Percentiles rank a stretch among this genome's conserved stretches.
Evolutionary conservation across 805 yeast genomes (phyloP).

Genomic region (Hemisphaericaspora nanyangensis): DNA sequence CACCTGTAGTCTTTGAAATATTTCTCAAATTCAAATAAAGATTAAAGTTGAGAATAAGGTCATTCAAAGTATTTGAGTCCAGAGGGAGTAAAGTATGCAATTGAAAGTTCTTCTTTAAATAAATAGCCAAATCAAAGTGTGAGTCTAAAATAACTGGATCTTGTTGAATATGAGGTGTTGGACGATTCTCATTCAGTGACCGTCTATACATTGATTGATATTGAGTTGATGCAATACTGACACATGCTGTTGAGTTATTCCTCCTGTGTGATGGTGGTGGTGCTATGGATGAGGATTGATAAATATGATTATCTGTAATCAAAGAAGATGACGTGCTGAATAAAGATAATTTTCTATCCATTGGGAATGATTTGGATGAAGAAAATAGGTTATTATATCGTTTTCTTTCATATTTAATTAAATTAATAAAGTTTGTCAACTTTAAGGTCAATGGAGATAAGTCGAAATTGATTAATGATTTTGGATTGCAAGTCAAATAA

Average conservation of each 20-base stretch:
- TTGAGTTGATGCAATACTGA: neutral
- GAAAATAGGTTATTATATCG: neutral
- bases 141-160: constrained; percentile 10
- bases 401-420: constrained; percentile 14
- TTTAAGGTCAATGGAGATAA: constrained; percentile 59
- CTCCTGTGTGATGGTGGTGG: neutral
- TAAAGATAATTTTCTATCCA: constrained; percentile 8
- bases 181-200: neutral
- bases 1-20: constrained; percentile 7
- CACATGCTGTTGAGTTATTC: no score
- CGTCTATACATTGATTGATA: neutral
- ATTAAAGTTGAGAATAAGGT: constrained; percentile 30
- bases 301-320: constrained; percentile 4
- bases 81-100: constrained; percentile 30
- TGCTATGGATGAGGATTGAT: constrained; percentile 9
- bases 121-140: constrained; percentile 29
- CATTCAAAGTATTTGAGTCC: constrained; percentile 30
- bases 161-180: constrained; percentile 7
- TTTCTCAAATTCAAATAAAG: constrained; percentile 29
- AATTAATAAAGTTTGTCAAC: constrained; percentile 35
- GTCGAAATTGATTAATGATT: constrained; percentile 59
- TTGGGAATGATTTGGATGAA: neutral
- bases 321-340: constrained; percentile 8
- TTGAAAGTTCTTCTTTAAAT: constrained; percentile 35
- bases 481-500: constrained; percentile 38